A percentile compares a stretch with the other conserved stretches of the same genome.
phyloP scores from a whole-genome alignment of 2,329 filamentous ascomycete genomes.

The Colletotrichum euphorbiae region DNA sequence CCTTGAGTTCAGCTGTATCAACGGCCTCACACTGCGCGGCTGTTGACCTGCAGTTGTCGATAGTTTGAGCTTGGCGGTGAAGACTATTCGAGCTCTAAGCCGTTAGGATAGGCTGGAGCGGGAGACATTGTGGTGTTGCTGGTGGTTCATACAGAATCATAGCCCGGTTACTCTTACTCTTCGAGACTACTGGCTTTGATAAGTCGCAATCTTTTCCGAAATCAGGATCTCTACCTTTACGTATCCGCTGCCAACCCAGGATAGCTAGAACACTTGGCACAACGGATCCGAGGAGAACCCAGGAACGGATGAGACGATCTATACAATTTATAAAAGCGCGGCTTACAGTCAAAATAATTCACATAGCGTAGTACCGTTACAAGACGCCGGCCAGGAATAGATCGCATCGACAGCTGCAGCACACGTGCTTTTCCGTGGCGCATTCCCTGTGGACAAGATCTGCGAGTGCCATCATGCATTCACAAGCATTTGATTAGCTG shows the following conservation, averaged over 20 bases:
- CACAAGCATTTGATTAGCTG: neutral
- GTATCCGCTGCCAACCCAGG: neutral
- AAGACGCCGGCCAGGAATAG: neutral
- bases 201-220: too few relatives aligned
- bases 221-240: too few relatives aligned
- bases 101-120: too few relatives aligned
- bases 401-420: neutral
- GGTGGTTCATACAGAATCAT: too few relatives aligned
- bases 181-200: too few relatives aligned
- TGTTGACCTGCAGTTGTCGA: neutral
- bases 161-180: too few relatives aligned
- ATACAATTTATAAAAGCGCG: neutral
- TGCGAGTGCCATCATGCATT: conserved; percentile 11
- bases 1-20: neutral
- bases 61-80: neutral
- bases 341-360: neutral
- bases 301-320: neutral
- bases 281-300: neutral
- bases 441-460: neutral
- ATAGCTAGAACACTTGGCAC: neutral
- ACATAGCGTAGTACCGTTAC: neutral
- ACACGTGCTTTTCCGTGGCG: neutral
- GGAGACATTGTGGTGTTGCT: too few relatives aligned
- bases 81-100: too few relatives aligned
- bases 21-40: neutral